A percentile compares a stretch with the other conserved stretches of the same genome.
phyloP scores from a whole-genome alignment of 176 grass and related monocot genomes.

The Raddia distichophylla region DNA sequence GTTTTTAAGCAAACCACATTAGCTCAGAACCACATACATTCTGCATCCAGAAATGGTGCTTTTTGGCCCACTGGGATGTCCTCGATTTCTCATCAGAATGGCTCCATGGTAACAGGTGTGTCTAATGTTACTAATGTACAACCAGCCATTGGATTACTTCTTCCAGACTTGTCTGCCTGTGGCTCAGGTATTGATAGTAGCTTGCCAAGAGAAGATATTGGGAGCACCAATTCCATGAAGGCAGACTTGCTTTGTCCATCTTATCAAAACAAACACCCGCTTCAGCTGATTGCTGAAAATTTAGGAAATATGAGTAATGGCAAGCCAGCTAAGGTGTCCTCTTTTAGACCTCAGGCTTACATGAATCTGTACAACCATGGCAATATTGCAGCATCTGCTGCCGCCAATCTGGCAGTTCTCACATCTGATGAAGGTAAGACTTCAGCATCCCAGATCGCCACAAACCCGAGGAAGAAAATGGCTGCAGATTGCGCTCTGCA shows the following conservation, averaged over 20 bases:
- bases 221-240: conserved; percentile 37
- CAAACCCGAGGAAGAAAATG: conserved; percentile 66
- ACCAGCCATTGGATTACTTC: conserved; percentile 37
- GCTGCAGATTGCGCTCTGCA: conserved; percentile 60
- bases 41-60: conserved; percentile 32
- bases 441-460: conserved; percentile 52
- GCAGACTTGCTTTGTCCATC: conserved; percentile 30
- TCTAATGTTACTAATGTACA: conserved; percentile 38
- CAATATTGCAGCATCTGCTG: conserved; percentile 84
- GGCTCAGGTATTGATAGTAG: conserved; percentile 46
- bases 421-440: conserved; percentile 76
- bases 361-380: conserved; percentile 92
- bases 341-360: conserved; percentile 86
- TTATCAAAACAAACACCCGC: conserved; percentile 44
- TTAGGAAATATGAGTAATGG: conserved; percentile 46
- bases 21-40: conserved; percentile 34
- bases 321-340: conserved; percentile 40
- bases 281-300: conserved; percentile 47
- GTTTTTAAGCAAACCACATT: conserved; percentile 37
- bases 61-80: conserved; percentile 22
- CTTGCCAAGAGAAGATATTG: conserved; percentile 37
- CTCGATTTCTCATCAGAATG: conserved; percentile 47
- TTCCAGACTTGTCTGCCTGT: conserved; percentile 29
- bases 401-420: conserved; percentile 82
- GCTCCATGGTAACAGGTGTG: conserved; percentile 25